Base-by-base conservation (phyloP, 2,329 filamentous ascomycete species). In the Aspergillus proliferans region DNA sequence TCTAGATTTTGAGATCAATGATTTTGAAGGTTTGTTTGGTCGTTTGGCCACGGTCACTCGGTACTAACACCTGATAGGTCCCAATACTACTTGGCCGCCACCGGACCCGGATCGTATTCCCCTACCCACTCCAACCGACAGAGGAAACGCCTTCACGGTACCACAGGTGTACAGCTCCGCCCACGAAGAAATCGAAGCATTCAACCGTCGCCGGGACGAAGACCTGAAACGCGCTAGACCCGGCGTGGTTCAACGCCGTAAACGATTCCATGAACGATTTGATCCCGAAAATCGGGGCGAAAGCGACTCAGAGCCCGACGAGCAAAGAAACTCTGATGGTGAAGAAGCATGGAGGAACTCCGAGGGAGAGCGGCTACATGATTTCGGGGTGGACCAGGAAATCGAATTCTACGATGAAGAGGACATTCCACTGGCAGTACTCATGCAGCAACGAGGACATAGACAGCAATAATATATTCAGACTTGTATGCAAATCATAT, bases 361-460 rank as follows among this genome's bases (percentile, higher is more conserved):
- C 0, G 82, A 84, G 58, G 82, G 82, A 3, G 82, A 85, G 53
- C 66, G 80, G 18, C 66, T 85, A 19, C 69, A 76, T 15, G 82
- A 85, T 54, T 85, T 84, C 60, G 82, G 82, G 0, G 79, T 85
- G 3, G 82, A 85, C 58, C 82, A 84, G 60, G 79, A 82, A 26
- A 73, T 75, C 1, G 82, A 84, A 53, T 84, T 84, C 49, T 83
- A 82, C 56, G 81, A 83, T 53, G 77, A 81, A 49, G 82, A 85
- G 52, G 76, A 84, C 57, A 61, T 84, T 12, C 82, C 82, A 2
- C 62, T 85, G 45, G 75, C 73, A 4, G 71, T 81, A 51, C 60
- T 85, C 10, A 67, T 84, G 47, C 63, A 67, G 46, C 65, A 69
- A 48, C 64, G 70, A 39, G 56, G 54, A 47, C 56, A 62, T 46